A percentile compares a stretch with the other conserved stretches of the same genome.
Conservation (phyloP, 805 yeast species). For the Kodamaea sagamina region DNA sequence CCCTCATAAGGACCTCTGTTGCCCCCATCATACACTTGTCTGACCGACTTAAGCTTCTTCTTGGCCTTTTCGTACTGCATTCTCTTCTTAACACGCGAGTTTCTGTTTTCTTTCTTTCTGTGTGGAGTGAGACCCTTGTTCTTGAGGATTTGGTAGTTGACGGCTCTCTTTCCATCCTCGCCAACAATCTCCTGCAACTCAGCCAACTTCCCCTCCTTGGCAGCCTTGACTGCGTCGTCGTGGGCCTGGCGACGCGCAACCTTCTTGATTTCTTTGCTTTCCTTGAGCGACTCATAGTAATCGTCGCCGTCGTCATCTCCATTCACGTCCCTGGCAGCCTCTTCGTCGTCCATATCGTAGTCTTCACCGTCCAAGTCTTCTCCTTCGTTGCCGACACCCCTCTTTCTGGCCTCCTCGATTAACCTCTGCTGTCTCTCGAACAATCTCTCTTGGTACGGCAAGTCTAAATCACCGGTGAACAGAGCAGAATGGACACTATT, state of each 20-base stretch:
- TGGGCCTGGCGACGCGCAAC: constrained; percentile 64
- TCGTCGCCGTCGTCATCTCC: constrained; percentile 40
- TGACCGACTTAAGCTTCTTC: constrained; percentile 87
- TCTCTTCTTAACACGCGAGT: constrained; percentile 97
- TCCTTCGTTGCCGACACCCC: constrained; percentile 59
- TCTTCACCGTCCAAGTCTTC: constrained; percentile 54
- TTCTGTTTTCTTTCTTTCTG: constrained; percentile 90
- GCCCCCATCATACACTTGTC: constrained; percentile 81
- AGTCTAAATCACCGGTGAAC: constrained; percentile 80
- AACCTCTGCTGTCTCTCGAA: constrained; percentile 89
- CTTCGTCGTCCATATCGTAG: constrained; percentile 49
- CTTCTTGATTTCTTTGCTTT: constrained; percentile 49
- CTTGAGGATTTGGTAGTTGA: constrained; percentile 91
- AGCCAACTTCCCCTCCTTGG: constrained; percentile 79
- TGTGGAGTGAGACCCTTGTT: constrained; percentile 95
- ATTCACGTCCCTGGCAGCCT: constrained; percentile 43
- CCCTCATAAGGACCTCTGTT: constrained; percentile 79
- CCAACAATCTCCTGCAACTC: constrained; percentile 69
- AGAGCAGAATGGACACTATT: constrained; percentile 55
- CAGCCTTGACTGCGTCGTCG: constrained; percentile 69
- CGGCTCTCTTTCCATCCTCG: constrained; percentile 87
- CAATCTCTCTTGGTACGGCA: constrained; percentile 88
- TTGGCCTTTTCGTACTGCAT: constrained; percentile 92
- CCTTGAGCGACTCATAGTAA: constrained; percentile 56
- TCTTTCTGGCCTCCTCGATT: constrained; percentile 81